Base-by-base conservation (phyloP, 352 stramenopile genomes). In the Phytophthora constricta region DNA sequence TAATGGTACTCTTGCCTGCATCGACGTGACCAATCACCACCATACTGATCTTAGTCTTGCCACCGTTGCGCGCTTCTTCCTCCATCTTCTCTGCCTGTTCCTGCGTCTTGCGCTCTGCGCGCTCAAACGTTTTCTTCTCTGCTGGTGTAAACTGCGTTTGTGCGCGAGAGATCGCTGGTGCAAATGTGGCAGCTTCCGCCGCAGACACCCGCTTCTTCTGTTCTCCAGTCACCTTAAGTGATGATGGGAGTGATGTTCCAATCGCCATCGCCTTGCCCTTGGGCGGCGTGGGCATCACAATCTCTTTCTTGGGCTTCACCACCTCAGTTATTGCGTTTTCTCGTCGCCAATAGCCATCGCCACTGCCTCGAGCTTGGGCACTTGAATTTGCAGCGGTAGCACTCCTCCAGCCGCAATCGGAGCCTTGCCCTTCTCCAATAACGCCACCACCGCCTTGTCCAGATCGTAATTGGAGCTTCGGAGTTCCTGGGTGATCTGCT, bases 11-110 rank as follows among this genome's bases (percentile, higher is more conserved):
- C 84, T 99, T 99, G 28, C 97, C 97, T 3, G 95, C 93, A 78
- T 99, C 97, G 14, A 99, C 97, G 65, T 99, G 97, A 16, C 97
- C 97, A 34, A 99, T 89, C 25, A 99, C 92, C 28, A 99, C 95
- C 84, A 99, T 93, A 53, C 89, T 98, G 58, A 98, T 88, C 79
- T 87, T 89, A 19, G 72, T 74, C 59, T 96, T 96, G 57, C 80
- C 84, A 28, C 75, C 65, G 22, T 50, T 54, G 13, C 63, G 77
- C 1, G 74, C 69, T 41, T 91, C 79, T 20, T 89, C 63, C 37
- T 84, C 78, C 13, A 89, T 33, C 31, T 74, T 74, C 0, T 69
- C 16, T 19, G 79, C 86, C 58, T 76, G 65, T 19, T 90, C 75
- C 57, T 96, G 87, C 1, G 84, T 88, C 50, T 88, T 88, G 3